Evolutionary conservation across 768 basidiomycete genomes (phyloP).

Genomic region (Lactarius trivialis): DNA sequence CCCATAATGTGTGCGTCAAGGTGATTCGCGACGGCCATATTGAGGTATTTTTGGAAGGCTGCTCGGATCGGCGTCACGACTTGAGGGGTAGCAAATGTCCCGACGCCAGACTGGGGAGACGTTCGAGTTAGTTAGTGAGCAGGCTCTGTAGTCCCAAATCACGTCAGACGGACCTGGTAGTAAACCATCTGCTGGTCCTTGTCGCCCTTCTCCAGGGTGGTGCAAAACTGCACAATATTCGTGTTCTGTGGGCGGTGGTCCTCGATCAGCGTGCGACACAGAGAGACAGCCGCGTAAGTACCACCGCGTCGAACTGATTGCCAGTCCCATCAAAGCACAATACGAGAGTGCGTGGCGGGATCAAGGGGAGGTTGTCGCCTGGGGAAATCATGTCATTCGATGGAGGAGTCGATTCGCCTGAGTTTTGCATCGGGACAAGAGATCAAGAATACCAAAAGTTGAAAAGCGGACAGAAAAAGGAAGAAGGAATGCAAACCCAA

Average conservation of each 20-base stretch:
- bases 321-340: constrained; percentile 66
- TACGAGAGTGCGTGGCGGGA: constrained; percentile 42
- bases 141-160: neutral
- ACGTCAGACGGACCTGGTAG: constrained; percentile 47
- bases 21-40: constrained; percentile 55
- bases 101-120: constrained; percentile 53
- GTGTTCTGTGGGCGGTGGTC: constrained; percentile 45
- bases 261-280: neutral
- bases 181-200: constrained; percentile 59
- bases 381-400: neutral
- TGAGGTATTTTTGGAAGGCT: constrained; percentile 47
- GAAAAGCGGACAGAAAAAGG: neutral
- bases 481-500: neutral
- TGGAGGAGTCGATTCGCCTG: neutral
- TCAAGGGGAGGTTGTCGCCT: neutral
- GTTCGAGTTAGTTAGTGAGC: neutral
- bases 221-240: constrained; percentile 62
- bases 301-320: constrained; percentile 62
- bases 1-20: constrained; percentile 68
- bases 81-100: constrained; percentile 60
- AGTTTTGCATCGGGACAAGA: neutral
- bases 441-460: neutral
- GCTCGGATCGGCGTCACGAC: constrained; percentile 55
- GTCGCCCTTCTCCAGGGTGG: constrained; percentile 63
- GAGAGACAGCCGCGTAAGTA: constrained; percentile 23